Conservation (phyloP, 495 filamentous ascomycete species). For the Aspergillus incahuasiensis region DNA sequence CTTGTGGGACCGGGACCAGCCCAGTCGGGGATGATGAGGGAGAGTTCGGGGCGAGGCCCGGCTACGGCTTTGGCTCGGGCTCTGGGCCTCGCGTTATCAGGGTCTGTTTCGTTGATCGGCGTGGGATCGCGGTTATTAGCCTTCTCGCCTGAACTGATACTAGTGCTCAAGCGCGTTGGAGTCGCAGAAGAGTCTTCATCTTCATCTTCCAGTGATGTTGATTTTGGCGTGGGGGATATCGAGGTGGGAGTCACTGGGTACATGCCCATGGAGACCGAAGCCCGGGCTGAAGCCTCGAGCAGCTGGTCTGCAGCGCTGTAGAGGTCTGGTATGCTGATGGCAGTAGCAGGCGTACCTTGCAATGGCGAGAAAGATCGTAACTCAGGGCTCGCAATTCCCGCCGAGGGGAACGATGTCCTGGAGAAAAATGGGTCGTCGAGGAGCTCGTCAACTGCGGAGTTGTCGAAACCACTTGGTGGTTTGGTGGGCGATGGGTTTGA, state of each 20-base stretch:
- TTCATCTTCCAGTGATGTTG: neutral
- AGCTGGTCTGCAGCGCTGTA: neutral
- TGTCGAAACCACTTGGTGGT: too few relatives aligned
- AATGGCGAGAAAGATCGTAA: too few relatives aligned
- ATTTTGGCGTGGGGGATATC: neutral
- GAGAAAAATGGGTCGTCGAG: neutral
- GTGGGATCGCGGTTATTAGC: too few relatives aligned
- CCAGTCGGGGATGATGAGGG: neutral
- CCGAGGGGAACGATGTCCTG: neutral
- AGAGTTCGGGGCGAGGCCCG: too few relatives aligned
- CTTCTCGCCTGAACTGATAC: neutral
- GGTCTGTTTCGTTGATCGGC: too few relatives aligned
- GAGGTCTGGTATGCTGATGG: neutral
- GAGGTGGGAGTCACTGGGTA: neutral
- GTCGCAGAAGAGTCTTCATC: neutral
- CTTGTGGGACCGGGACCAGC: neutral
- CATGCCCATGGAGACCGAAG: too few relatives aligned
- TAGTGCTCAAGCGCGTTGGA: neutral
- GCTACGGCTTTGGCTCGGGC: too few relatives aligned
- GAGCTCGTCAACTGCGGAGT: neutral
- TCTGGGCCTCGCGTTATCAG: too few relatives aligned
- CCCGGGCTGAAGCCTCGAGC: too few relatives aligned
- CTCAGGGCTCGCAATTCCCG: neutral
- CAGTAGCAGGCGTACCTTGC: too few relatives aligned
- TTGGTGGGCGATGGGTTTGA: too few relatives aligned